Conservation (phyloP, 352 stramenopile species). For the Phytophthora fragariaefolia region DNA sequence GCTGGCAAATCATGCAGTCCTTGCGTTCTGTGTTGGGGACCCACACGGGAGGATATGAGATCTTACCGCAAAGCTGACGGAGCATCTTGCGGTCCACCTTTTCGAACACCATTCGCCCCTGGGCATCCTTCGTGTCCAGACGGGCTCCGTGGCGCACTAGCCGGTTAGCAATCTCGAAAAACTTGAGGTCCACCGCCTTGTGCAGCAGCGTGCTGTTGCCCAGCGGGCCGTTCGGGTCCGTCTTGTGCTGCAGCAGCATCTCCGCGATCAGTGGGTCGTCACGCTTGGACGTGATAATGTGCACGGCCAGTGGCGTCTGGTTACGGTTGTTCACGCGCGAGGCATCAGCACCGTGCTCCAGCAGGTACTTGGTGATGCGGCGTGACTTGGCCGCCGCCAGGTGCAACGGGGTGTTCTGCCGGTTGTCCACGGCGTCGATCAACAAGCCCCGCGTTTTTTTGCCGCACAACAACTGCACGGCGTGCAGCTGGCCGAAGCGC, state of each 20-base stretch:
- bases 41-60: slow-evolving; percentile 84
- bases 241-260: slow-evolving; percentile 81
- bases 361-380: slow-evolving; percentile 82
- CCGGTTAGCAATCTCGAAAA: slow-evolving; percentile 79
- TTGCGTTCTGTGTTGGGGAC: slow-evolving; percentile 74
- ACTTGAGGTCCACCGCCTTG: slow-evolving; percentile 70
- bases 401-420: slow-evolving; percentile 82
- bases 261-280: slow-evolving; percentile 83
- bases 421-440: slow-evolving; percentile 74
- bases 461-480: slow-evolving; percentile 73
- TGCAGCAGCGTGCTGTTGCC: slow-evolving; percentile 78
- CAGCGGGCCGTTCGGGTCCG: slow-evolving; percentile 70
- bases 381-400: slow-evolving; percentile 82
- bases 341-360: slow-evolving; percentile 74
- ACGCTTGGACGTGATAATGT: slow-evolving; percentile 78
- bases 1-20: slow-evolving; percentile 83
- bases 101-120: slow-evolving; percentile 84
- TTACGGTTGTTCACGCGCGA: slow-evolving; percentile 70
- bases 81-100: slow-evolving; percentile 81
- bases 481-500: slow-evolving; percentile 78
- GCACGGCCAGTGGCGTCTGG: slow-evolving; percentile 75
- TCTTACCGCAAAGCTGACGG: slow-evolving; percentile 76
- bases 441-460: slow-evolving; percentile 64
- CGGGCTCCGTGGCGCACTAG: slow-evolving; percentile 83
- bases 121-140: slow-evolving; percentile 76